phyloP scores from a whole-genome alignment of 805 yeast species.

The Candida alai region DNA sequence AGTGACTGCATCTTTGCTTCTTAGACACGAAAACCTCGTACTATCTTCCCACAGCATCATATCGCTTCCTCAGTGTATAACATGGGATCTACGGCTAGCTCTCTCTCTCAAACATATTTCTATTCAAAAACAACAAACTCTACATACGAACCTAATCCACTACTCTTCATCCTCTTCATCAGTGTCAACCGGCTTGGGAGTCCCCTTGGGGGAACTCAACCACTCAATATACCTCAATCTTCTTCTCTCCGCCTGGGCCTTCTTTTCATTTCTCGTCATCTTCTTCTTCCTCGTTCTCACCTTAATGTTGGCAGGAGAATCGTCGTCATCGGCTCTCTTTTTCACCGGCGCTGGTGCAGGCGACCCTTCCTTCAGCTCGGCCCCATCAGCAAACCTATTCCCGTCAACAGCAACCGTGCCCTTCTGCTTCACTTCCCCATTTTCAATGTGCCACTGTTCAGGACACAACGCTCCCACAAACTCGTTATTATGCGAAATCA shows the following conservation, averaged over 20 bases:
- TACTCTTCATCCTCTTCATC: conserved; percentile 74
- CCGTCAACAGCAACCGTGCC: conserved; percentile 74
- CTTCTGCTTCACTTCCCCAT: conserved; percentile 83
- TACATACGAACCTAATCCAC: background rate
- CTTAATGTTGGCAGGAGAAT: conserved; percentile 94
- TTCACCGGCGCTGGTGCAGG: conserved; percentile 39
- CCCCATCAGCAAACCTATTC: conserved; percentile 79
- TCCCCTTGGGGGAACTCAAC: conserved; percentile 96
- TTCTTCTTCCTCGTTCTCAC: conserved; percentile 92
- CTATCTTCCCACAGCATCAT: too few relatives aligned
- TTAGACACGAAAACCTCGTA: too few relatives aligned
- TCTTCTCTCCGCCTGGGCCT: conserved; percentile 87
- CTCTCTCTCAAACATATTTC: too few relatives aligned
- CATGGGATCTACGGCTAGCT: too few relatives aligned
- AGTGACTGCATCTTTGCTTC: too few relatives aligned
- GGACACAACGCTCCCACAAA: conserved; percentile 97
- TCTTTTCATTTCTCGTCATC: conserved; percentile 95
- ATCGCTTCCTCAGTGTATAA: too few relatives aligned
- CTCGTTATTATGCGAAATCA: conserved; percentile 97
- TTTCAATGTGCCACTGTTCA: conserved; percentile 96
- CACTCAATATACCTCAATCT: conserved; percentile 91
- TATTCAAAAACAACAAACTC: too few relatives aligned
- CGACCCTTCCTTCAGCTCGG: conserved; percentile 43
- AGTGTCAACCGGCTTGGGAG: conserved; percentile 90
- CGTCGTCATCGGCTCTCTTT: conserved; percentile 63